Conservation (phyloP, 2,329 filamentous ascomycete species). For the Sclerotiophoma versabilis region DNA sequence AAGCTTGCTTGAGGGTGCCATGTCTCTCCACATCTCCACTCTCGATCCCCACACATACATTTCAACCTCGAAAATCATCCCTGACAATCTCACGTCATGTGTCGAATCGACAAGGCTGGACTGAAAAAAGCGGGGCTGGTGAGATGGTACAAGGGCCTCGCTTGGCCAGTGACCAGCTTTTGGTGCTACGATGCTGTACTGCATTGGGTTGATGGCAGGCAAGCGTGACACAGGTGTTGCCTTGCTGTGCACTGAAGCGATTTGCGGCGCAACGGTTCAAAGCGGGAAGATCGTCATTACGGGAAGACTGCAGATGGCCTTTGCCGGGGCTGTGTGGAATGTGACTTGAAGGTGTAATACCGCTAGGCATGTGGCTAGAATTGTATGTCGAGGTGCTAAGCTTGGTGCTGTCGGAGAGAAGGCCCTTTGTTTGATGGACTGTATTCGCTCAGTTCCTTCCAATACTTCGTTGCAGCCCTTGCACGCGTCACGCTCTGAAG, state of each 20-base stretch:
- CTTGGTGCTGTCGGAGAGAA: neutral
- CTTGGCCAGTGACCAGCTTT: conserved; percentile 9
- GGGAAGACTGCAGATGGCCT: conserved; percentile 6
- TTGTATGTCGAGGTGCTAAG: conserved; percentile 2
- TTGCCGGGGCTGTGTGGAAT: neutral
- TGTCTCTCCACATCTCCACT: neutral
- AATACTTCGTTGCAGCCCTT: conserved; percentile 7
- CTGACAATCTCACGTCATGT: neutral
- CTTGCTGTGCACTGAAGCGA: conserved; percentile 10
- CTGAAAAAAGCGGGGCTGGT: conserved; percentile 14
- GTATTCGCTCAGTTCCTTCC: conserved; percentile 1
- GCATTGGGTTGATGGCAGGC: conserved; percentile 7
- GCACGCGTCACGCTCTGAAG: neutral
- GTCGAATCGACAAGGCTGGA: conserved; percentile 10
- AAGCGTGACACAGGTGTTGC: conserved; percentile 13
- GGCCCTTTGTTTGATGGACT: neutral
- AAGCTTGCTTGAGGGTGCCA: neutral
- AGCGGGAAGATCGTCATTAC: conserved; percentile 15
- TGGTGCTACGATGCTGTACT: conserved; percentile 10
- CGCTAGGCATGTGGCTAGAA: conserved; percentile 4
- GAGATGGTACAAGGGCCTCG: conserved; percentile 2
- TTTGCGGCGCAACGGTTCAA: neutral
- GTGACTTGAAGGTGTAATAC: neutral
- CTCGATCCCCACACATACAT: neutral
- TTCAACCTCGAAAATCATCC: neutral